These are phyloP conservation scores for Penicillium sp. DNA, from an alignment of 2,329 filamentous ascomycete species.

Conservation along the genomic window DNA sequence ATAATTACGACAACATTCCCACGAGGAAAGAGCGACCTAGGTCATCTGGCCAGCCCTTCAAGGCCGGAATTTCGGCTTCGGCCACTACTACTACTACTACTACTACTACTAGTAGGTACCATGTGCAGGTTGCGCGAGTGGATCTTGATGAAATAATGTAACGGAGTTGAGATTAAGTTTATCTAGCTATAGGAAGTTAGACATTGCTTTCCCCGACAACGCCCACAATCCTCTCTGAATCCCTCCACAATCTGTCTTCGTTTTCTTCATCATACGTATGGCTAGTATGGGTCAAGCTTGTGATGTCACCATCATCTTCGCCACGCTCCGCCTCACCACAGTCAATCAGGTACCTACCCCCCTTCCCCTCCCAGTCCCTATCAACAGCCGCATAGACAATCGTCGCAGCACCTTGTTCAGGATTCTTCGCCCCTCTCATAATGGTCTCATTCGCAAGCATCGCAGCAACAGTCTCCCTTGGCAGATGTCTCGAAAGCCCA, in stretches of 20 bases:
- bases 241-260: not conserved
- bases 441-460: not conserved
- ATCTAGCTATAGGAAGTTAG: not conserved
- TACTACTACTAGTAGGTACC: too few species aligned
- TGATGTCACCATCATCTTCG: not conserved
- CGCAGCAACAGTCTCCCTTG: not conserved
- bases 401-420: constrained; percentile 8
- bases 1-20: too few species aligned
- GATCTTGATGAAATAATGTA: too few species aligned
- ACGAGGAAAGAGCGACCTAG: too few species aligned
- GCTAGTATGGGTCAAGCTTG: not conserved
- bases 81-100: too few species aligned
- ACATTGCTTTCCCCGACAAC: not conserved
- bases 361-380: not conserved
- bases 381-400: not conserved
- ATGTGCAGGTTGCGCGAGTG: too few species aligned
- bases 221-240: not conserved
- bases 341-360: constrained; percentile 10
- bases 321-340: not conserved
- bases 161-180: too few species aligned
- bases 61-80: too few species aligned
- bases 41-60: too few species aligned
- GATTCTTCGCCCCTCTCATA: not conserved
- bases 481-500: not conserved
- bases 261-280: not conserved